phyloP scores from a whole-genome alignment of 176 grass and related monocot species.

The Poa pratensis region DNA sequence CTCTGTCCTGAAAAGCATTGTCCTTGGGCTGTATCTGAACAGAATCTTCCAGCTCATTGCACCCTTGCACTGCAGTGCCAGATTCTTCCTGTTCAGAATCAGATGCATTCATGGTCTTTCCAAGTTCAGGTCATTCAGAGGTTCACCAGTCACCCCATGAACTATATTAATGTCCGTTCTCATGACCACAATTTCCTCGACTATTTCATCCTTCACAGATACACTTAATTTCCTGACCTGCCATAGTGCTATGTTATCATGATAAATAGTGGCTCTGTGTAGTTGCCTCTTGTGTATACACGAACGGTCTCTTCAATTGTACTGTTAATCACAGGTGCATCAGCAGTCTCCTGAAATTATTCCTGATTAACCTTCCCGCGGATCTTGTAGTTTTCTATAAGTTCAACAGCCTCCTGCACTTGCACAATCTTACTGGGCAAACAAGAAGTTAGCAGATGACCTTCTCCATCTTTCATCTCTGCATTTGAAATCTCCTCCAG shows the following conservation, averaged over 20 bases:
- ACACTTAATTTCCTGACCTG: constrained; percentile 2
- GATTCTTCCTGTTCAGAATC: constrained; percentile 16
- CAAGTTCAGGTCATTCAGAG: neutral
- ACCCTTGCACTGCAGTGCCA: constrained; percentile 12
- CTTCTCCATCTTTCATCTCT: constrained; percentile 22
- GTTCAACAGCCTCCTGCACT: constrained; percentile 24
- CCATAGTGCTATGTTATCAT: constrained; percentile 21
- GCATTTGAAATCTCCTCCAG: constrained; percentile 13
- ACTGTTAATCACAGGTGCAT: constrained; percentile 34
- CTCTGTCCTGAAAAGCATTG: neutral
- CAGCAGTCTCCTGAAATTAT: constrained; percentile 17
- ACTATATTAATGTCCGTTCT: neutral
- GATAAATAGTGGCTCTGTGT: constrained; percentile 4
- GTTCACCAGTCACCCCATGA: neutral
- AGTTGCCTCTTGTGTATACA: constrained; percentile 9
- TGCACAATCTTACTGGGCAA: neutral
- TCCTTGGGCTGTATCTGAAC: neutral
- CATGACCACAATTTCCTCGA: neutral
- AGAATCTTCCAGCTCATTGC: neutral
- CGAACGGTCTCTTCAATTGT: constrained; percentile 3
- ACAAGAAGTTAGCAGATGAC: neutral
- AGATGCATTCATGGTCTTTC: neutral
- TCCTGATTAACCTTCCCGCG: neutral
- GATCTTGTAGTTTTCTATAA: constrained; percentile 16
- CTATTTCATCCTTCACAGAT: neutral